A percentile compares a stretch with the other conserved stretches of the same genome.
Conservation (phyloP, 805 yeast species). For the Grigorovia humatica region DNA sequence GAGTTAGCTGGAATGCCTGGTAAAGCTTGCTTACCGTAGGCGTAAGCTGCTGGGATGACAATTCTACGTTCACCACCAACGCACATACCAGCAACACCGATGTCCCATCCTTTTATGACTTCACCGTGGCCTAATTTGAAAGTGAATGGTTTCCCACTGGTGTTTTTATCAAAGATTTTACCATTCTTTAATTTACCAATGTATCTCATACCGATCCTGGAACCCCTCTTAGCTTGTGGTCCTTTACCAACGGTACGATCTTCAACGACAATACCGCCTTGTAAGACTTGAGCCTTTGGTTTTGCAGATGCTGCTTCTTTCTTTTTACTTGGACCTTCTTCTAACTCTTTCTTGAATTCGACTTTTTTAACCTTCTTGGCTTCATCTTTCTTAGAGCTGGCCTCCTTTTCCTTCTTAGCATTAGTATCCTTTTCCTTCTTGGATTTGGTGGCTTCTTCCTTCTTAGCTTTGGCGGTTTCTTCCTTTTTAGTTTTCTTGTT, state of each 20-base stretch:
- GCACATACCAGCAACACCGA: slow-evolving; percentile 97
- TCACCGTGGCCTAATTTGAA: slow-evolving; percentile 94
- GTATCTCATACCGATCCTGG: slow-evolving; percentile 92
- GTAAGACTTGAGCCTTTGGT: slow-evolving; percentile 65
- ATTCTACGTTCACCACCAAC: slow-evolving; percentile 99
- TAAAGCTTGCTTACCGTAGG: slow-evolving; percentile 85
- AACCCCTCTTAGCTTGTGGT: slow-evolving; percentile 74
- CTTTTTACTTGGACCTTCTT: slow-evolving; percentile 80
- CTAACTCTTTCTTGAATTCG: slow-evolving; percentile 81
- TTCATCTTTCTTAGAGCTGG: slow-evolving; percentile 24
- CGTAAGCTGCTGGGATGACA: slow-evolving; percentile 90
- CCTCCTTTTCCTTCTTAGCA: slow-evolving; percentile 23
- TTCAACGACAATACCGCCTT: slow-evolving; percentile 90
- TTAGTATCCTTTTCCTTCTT: slow-evolving; percentile 19
- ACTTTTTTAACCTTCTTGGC: slow-evolving; percentile 56
- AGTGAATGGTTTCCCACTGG: slow-evolving; percentile 89
- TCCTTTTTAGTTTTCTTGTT: slow-evolving; percentile 65
- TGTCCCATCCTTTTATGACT: slow-evolving; percentile 97
- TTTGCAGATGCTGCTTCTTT: slow-evolving; percentile 23
- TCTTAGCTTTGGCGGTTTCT: slow-evolving; percentile 29
- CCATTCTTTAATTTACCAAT: slow-evolving; percentile 97
- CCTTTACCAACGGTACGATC: slow-evolving; percentile 89
- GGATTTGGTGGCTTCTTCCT: slow-evolving; percentile 1
- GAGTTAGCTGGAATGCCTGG: slow-evolving; percentile 99
- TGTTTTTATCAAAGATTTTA: slow-evolving; percentile 92